Evolutionary conservation across 495 filamentous ascomycete species (phyloP).

Genomic region (Neurospora sp.): DNA sequence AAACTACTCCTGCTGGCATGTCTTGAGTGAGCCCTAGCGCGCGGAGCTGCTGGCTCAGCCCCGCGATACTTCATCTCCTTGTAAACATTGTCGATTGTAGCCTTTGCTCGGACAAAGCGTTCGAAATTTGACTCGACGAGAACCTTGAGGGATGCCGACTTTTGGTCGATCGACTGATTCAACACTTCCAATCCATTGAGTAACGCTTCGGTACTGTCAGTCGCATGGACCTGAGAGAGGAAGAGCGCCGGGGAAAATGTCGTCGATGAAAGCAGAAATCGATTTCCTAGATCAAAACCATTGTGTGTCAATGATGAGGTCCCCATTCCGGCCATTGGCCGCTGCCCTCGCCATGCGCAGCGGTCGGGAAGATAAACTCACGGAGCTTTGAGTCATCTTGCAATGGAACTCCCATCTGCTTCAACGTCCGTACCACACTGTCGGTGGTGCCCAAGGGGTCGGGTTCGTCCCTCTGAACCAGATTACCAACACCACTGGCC

Average conservation of each 20-base stretch:
- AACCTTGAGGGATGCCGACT: constrained; percentile 89
- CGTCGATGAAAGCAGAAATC: constrained; percentile 88
- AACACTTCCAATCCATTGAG: constrained; percentile 72
- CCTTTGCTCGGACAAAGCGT: constrained; percentile 90
- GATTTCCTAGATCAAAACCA: constrained; percentile 49
- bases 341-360: background rate
- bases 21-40: constrained; percentile 43
- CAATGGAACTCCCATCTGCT: constrained; percentile 64
- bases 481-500: constrained; percentile 56
- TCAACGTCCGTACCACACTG: constrained; percentile 75
- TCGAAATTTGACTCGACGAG: constrained; percentile 97
- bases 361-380: constrained; percentile 29
- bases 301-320: background rate
- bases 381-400: constrained; percentile 74
- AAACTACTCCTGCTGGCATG: constrained; percentile 55
- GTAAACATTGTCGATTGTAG: constrained; percentile 96
- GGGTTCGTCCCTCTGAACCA: constrained; percentile 80
- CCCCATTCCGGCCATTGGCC: background rate
- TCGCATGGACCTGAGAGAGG: constrained; percentile 79
- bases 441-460: constrained; percentile 76
- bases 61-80: constrained; percentile 92
- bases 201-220: constrained; percentile 68
- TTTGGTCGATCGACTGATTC: constrained; percentile 87
- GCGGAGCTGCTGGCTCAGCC: constrained; percentile 45
- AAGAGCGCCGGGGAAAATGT: constrained; percentile 90